A percentile compares a stretch with the other conserved stretches of the same genome.
phyloP scores from a whole-genome alignment of 1,284 basidiomycete species.

The Tilletia indica region DNA sequence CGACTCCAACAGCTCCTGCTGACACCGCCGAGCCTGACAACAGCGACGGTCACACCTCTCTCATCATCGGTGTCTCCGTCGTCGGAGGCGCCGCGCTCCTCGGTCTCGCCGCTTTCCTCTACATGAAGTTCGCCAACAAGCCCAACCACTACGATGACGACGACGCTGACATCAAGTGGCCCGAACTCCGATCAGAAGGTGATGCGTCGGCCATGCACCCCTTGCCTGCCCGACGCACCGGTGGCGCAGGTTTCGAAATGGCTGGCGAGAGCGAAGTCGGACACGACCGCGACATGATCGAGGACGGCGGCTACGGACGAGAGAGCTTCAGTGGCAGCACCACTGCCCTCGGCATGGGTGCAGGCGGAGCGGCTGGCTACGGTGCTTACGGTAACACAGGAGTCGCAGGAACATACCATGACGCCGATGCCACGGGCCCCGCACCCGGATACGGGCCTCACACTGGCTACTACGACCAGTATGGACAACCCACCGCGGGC shows the following conservation, averaged over 20 bases:
- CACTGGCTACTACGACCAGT: conserved; percentile 23
- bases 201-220: conserved; percentile 46
- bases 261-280: conserved; percentile 35
- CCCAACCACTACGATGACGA: conserved; percentile 39
- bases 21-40: neutral
- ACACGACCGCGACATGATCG: conserved; percentile 19
- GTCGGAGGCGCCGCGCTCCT: conserved; percentile 48
- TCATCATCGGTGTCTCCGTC: conserved; percentile 51
- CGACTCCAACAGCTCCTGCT: neutral
- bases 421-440: neutral
- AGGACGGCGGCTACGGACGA: conserved; percentile 27
- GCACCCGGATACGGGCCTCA: neutral
- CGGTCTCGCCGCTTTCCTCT: conserved; percentile 40
- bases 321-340: conserved; percentile 34
- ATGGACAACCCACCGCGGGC: neutral
- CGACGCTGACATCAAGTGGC: conserved; percentile 53
- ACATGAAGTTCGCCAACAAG: conserved; percentile 46
- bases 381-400: neutral
- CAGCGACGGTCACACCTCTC: conserved; percentile 31
- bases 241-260: conserved; percentile 54
- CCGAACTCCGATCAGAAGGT: conserved; percentile 49
- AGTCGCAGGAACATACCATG: conserved; percentile 1
- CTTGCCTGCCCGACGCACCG: conserved; percentile 48
- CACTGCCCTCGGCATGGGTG: conserved; percentile 30
- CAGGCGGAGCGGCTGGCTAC: conserved; percentile 20